Evolutionary conservation across 2,329 filamentous ascomycete genomes (phyloP).

Genomic region (Alternaria solani): DNA sequence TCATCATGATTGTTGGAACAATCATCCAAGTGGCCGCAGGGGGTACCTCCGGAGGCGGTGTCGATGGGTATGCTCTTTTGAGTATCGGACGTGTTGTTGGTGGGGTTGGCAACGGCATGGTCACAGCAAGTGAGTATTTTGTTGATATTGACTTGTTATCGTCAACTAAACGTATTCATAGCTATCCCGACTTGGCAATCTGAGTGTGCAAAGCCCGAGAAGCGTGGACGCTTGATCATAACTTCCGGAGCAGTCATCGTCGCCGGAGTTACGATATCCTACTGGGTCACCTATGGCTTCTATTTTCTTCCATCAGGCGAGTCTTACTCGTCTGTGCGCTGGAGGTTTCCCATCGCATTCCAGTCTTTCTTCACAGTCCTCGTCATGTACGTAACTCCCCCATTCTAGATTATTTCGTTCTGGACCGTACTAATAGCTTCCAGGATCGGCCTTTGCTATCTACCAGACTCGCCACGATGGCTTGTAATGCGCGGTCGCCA

Average conservation of each 20-base stretch:
- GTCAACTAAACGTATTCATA: not conserved
- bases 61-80: conserved; percentile 66
- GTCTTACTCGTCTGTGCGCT: conserved; percentile 13
- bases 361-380: conserved; percentile 19
- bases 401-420: fast-evolving
- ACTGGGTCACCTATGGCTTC: conserved; percentile 50
- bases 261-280: conserved; percentile 48
- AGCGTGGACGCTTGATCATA: conserved; percentile 38
- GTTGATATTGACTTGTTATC: conserved; percentile 15
- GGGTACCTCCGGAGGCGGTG: conserved; percentile 41
- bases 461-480: conserved; percentile 53
- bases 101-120: conserved; percentile 52
- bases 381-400: conserved; percentile 7
- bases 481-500: conserved; percentile 58
- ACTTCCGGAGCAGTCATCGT: conserved; percentile 54
- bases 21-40: conserved; percentile 59
- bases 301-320: conserved; percentile 18
- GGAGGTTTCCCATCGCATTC: conserved; percentile 49
- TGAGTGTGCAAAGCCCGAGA: conserved; percentile 43
- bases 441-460: conserved; percentile 20
- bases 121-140: conserved; percentile 57
- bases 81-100: conserved; percentile 18
- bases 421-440: not conserved
- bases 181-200: conserved; percentile 24
- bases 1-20: conserved; percentile 58